Evolutionary conservation across 1,139 yeast species (phyloP).

Genomic region (Nakaseomyces sp.): DNA sequence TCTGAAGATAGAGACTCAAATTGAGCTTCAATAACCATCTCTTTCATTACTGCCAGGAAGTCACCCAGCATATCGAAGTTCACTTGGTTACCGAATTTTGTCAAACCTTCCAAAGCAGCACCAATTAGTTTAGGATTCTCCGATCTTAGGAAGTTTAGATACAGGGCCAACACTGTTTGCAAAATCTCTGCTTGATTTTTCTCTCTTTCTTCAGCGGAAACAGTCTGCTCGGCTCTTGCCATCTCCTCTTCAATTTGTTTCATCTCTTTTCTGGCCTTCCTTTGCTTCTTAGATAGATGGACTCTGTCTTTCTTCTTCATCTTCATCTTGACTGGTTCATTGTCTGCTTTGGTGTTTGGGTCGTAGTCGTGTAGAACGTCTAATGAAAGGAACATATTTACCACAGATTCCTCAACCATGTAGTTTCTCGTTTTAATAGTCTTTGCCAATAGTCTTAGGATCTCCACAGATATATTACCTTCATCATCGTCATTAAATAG

Average conservation of each 20-base stretch:
- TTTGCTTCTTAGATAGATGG: conserved; percentile 79
- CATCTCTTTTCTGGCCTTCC: conserved; percentile 78
- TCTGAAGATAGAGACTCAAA: conserved; percentile 35
- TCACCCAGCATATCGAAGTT: conserved; percentile 90
- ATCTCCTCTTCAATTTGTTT: conserved; percentile 83
- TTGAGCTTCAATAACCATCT: conserved; percentile 52
- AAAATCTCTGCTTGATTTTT: conserved; percentile 76
- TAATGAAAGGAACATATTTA: conserved; percentile 64
- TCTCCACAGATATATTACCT: conserved; percentile 74
- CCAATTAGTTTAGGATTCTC: conserved; percentile 67
- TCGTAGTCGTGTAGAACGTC: conserved; percentile 75
- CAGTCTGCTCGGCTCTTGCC: conserved; percentile 76
- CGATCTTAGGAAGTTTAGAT: conserved; percentile 65
- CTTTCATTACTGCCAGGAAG: conserved; percentile 78
- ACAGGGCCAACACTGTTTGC: conserved; percentile 60
- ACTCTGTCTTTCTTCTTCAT: conserved; percentile 78
- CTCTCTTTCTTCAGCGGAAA: conserved; percentile 81
- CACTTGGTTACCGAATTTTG: conserved; percentile 85
- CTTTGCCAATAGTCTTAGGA: conserved; percentile 57
- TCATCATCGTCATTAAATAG: conserved; percentile 62
- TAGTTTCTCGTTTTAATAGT: conserved; percentile 66
- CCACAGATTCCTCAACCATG: conserved; percentile 74
- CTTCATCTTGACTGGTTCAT: conserved; percentile 40
- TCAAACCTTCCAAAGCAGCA: conserved; percentile 81
- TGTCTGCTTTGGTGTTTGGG: conserved; percentile 44